Percentiles rank a stretch among this genome's conserved stretches.
These are phyloP conservation scores for Pulveroboletus sp. DNA, from an alignment of 768 basidiomycete species.

Conservation along the genomic window DNA sequence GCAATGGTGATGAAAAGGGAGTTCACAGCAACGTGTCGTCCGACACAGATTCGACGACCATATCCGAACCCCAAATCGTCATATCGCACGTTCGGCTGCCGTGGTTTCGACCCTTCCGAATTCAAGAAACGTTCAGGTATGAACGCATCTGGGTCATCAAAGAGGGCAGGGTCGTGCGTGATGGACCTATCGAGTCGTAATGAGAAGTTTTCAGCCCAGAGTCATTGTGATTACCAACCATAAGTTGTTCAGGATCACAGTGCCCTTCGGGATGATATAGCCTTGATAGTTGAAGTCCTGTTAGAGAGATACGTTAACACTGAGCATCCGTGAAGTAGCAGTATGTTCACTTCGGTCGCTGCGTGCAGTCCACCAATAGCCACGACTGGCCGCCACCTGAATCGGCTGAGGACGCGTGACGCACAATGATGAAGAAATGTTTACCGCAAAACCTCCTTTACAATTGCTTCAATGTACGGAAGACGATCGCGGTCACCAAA, in stretches of 20 bases:
- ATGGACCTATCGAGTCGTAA: neutral
- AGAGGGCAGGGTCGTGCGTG: slow-evolving; percentile 6
- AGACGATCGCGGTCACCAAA: slow-evolving; percentile 9
- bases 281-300: slow-evolving; percentile 1
- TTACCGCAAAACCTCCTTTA: slow-evolving; percentile 5
- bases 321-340: neutral
- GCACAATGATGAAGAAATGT: neutral
- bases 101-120: neutral
- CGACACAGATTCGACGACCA: slow-evolving; percentile 12
- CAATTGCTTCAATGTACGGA: slow-evolving; percentile 6
- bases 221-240: neutral
- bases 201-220: neutral
- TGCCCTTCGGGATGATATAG: slow-evolving; percentile 4
- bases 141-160: slow-evolving; percentile 12
- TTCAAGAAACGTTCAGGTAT: slow-evolving; percentile 14
- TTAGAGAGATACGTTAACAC: neutral
- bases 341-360: slow-evolving; percentile 1
- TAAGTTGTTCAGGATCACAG: slow-evolving; percentile 3
- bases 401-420: neutral
- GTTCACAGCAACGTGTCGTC: slow-evolving; percentile 5
- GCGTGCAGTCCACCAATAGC: slow-evolving; percentile 4
- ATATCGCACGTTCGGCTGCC: neutral
- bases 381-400: slow-evolving; percentile 7
- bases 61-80: slow-evolving; percentile 11
- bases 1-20: slow-evolving; percentile 8